A percentile compares a stretch with the other conserved stretches of the same genome.
Conservation (phyloP, 2,329 filamentous ascomycete genomes). For the Ophiosphaerella korrae region DNA sequence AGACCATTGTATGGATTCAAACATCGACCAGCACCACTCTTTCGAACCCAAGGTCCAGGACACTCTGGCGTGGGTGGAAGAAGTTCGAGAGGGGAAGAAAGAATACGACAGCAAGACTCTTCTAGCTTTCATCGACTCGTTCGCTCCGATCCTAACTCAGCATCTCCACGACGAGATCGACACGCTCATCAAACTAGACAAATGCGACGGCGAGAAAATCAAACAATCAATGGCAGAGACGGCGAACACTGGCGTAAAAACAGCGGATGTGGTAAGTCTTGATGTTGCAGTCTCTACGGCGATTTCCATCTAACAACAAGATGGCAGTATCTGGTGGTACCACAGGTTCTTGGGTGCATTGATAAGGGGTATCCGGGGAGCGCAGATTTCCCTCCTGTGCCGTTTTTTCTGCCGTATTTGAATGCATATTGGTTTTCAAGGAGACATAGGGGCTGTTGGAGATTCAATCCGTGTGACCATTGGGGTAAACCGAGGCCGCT, state of each 20-base stretch:
- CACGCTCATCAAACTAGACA: slow-evolving; percentile 20
- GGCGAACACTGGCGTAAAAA: not conserved
- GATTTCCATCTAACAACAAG: slow-evolving; percentile 5
- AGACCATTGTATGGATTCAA: slow-evolving; percentile 35
- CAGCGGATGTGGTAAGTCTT: slow-evolving; percentile 22
- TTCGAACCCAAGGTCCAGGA: slow-evolving; percentile 39
- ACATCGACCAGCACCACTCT: slow-evolving; percentile 41
- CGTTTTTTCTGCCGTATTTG: slow-evolving; percentile 43
- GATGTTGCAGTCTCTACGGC: not conserved
- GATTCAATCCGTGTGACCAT: slow-evolving; percentile 40
- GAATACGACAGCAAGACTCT: slow-evolving; percentile 9
- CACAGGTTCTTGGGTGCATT: slow-evolving; percentile 44
- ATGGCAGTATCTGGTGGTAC: slow-evolving; percentile 35
- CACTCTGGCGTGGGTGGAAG: slow-evolving; percentile 28
- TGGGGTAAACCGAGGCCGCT: slow-evolving; percentile 32
- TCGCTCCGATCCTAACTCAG: slow-evolving; percentile 16
- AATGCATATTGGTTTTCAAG: slow-evolving; percentile 41
- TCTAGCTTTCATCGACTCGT: slow-evolving; percentile 17
- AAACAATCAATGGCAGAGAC: slow-evolving; percentile 1
- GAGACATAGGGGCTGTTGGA: slow-evolving; percentile 40
- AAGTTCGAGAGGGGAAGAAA: not conserved
- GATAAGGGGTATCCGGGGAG: slow-evolving; percentile 43
- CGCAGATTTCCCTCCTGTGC: slow-evolving; percentile 41
- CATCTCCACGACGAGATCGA: slow-evolving; percentile 30
- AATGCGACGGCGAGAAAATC: slow-evolving; percentile 21